Evolutionary conservation across 768 basidiomycete genomes (phyloP), one percentile per base, ranked within the genome.

Genomic region (Gloeostereum incarnatum): DNA sequence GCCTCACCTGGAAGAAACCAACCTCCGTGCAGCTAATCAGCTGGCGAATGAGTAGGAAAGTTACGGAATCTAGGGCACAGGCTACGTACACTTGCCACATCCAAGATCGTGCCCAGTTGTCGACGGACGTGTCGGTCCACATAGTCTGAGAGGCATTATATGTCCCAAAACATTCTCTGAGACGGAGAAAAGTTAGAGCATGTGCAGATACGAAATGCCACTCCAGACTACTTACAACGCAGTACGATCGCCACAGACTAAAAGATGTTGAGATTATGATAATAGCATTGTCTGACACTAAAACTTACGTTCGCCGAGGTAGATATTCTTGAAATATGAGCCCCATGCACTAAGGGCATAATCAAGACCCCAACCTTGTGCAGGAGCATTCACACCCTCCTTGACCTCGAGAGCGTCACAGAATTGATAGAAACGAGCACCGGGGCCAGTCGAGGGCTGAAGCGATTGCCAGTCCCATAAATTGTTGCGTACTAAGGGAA

Each of bases 91-190:
- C 71, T 49, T 81, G 73, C 83, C 83, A 85, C 40, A 61, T 56
- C 81, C 82, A 87, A 3, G 82, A 81, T 17, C 83, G 69, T 3
- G 43, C 45, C 0, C 62, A 41, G 42, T 85, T 75, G 52, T 82
- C 59, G 25, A 85, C 55, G 4, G 61, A 54, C 2, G 63, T 75
- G 43, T 78, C 58, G 9, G 76, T 78, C 59, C 65, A 86, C 52
- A 48, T 71, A 0, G 53, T 18, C 25, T 57, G 55, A 1, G 57
- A 54, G 3, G 58, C 41, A 42, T 73, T 52, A 40, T 70, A 71
- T 3, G 58, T 61, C 3, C 65, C 71, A 25, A 74, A 48, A 42
- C 66, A 68, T n/a, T 34, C 27, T 6, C 43, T 35, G 38, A 10
- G 45, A 50, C 47, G 40, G 23, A 6, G 35, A 13, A 17, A 21